Evolutionary conservation across 225 moss, liverwort and hornwort genomes (phyloP), one percentile per base, ranked within the genome.

Genomic region (Polytrichum commune): DNA sequence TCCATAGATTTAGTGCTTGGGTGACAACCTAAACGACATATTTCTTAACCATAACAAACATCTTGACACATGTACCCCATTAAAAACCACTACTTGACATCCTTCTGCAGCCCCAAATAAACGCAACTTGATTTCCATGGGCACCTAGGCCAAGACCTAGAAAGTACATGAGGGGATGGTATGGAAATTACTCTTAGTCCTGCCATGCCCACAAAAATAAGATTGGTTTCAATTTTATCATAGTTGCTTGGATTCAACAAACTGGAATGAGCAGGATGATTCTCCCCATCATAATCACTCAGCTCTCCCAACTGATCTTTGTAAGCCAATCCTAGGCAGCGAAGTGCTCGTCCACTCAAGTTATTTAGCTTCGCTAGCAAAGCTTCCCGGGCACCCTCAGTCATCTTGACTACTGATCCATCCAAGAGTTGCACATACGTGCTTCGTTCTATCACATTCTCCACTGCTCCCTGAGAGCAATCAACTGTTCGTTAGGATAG

Each of bases 311-410:
- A 75, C 19, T 86, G 81, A 18, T 89, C 90, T 71, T 90, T 93
- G 73, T 91, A 95, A 27, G 95, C 95, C 54, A 93, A 88, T 5
- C 88, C 95, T 73, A 95, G 66, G 71, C 95, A 95, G 13, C 93
- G 86, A 29, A 95, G 79, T 27, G 93, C 84, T 80, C 85, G 93
- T 29, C 90, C 71, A 75, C 91, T 95, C 80, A 93, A 68, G 33
- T 63, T 74, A 81, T 78, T 84, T 8, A 93, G 81, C 72, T 85
- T 85, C 27, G 75, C 74, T 66, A 91, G 70, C 38, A 95, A 30
- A 20, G 83, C 70, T 35, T 69, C 83, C 63, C 85, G 88, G 24
- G 79, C 72, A 24, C 8, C 80, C 35, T 90, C 88, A 62, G 88
- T 95, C 78, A 95, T 81, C 75, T 85, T 79, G 18, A 88, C 88